phyloP scores from a whole-genome alignment of 2,329 filamentous ascomycete genomes.

The Colletotrichum sp. region DNA sequence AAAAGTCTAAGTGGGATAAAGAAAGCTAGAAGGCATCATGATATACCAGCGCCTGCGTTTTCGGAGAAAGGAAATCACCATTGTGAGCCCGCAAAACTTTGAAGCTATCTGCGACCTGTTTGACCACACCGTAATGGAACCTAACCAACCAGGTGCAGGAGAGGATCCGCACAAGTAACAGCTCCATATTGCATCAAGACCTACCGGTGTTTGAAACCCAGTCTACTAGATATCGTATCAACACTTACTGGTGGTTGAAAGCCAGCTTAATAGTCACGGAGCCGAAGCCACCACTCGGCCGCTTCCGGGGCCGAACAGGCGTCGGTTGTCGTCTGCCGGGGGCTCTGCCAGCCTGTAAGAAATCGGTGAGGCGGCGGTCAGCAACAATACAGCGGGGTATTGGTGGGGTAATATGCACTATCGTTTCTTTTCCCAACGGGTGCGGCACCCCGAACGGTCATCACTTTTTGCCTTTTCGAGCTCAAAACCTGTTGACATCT shows the following conservation, averaged over 20 bases:
- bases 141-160: not conserved
- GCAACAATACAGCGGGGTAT: not conserved
- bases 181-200: not conserved
- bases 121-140: not conserved
- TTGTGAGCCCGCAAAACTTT: not conserved
- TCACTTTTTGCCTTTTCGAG: not conserved
- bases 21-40: not conserved
- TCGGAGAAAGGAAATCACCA: not conserved
- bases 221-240: not conserved
- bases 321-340: not conserved
- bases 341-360: not conserved
- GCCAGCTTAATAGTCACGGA: not conserved
- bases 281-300: not conserved
- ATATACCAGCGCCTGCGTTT: not conserved
- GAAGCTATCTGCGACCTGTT: not conserved
- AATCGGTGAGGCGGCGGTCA: not conserved
- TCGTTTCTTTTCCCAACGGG: not conserved
- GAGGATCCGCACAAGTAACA: not conserved
- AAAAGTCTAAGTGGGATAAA: not conserved
- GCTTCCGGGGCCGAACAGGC: not conserved
- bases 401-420: not conserved
- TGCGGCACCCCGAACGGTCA: not conserved
- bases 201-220: not conserved
- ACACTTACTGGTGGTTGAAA: not conserved
- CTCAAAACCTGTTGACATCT: not conserved